Percentiles rank a stretch among this genome's conserved stretches.
Conservation (phyloP, 129 eudicot species). For the Helichrysum umbraculigerum region DNA sequence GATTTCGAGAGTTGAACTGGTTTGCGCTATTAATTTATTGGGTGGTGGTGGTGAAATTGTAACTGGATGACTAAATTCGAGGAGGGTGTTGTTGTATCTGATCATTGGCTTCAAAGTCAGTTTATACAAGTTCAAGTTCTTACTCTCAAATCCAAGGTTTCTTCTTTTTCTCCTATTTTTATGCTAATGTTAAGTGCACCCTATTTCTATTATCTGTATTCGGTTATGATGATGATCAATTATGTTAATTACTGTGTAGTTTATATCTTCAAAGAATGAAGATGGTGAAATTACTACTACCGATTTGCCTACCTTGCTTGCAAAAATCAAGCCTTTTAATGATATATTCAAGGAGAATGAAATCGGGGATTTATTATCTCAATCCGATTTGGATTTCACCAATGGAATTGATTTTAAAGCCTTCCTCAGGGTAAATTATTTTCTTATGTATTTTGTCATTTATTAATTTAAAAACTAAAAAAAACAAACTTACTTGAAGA, state of each 20-base stretch:
- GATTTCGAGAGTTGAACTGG: neutral
- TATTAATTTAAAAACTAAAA: neutral
- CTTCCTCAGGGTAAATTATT: constrained; percentile 69
- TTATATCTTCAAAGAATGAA: constrained; percentile 45
- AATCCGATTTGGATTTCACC: constrained; percentile 50
- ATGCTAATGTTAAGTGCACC: neutral
- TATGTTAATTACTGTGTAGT: constrained; percentile 43
- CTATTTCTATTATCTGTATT: neutral
- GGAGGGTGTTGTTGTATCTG: constrained; percentile 86
- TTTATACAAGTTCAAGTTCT: too few species aligned
- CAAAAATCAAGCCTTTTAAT: constrained; percentile 52
- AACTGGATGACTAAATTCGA: constrained; percentile 70
- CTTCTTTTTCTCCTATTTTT: neutral
- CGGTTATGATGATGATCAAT: neutral
- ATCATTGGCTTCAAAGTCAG: constrained; percentile 93
- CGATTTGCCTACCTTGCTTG: constrained; percentile 73
- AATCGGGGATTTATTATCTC: constrained; percentile 41
- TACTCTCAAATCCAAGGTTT: constrained; percentile 73
- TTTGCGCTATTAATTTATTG: neutral
- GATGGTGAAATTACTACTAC: constrained; percentile 54
- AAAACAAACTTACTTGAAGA: too few species aligned
- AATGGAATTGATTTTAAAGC: constrained; percentile 74
- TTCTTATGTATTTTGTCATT: too few species aligned
- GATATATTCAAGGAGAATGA: constrained; percentile 63
- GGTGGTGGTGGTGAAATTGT: constrained; percentile 28